Evolutionary conservation across 2,329 filamentous ascomycete genomes (phyloP).

Genomic region (Fusarium pseudograminearum): DNA sequence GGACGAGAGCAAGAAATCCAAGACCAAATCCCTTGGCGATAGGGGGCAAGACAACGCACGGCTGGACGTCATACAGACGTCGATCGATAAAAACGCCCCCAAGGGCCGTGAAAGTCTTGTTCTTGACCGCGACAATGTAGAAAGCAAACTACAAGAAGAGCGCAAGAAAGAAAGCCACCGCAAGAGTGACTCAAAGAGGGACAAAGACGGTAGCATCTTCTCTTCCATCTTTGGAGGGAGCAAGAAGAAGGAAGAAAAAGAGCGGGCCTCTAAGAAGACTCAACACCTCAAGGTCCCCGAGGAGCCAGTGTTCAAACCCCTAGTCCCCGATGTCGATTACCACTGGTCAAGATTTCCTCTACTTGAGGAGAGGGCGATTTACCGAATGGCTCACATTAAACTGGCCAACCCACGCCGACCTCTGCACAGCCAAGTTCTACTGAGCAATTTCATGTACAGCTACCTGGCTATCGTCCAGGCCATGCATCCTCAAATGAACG

Average conservation of each 20-base stretch:
- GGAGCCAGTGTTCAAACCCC: conserved; percentile 76
- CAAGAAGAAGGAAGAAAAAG: conserved; percentile 87
- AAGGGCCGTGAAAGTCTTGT: conserved; percentile 85
- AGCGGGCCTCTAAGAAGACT: conserved; percentile 78
- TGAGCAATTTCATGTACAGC: conserved; percentile 99
- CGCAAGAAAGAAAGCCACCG: conserved; percentile 82
- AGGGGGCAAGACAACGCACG: conserved; percentile 81
- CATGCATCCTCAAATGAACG: conserved; percentile 96
- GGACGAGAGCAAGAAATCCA: conserved; percentile 74
- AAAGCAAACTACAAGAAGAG: conserved; percentile 81
- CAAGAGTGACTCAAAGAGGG: conserved; percentile 85
- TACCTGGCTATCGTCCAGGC: conserved; percentile 98
- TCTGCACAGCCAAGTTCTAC: conserved; percentile 90
- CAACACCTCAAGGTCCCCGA: conserved; percentile 82
- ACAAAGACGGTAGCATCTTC: conserved; percentile 93
- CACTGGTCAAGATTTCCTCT: conserved; percentile 97
- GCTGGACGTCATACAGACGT: conserved; percentile 87
- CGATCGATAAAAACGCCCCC: conserved; percentile 76
- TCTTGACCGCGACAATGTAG: conserved; percentile 80
- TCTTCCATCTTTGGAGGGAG: conserved; percentile 91
- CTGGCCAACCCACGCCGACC: conserved; percentile 95
- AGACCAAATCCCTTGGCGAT: conserved; percentile 68
- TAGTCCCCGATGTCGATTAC: conserved; percentile 92
- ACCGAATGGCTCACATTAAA: conserved; percentile 98
- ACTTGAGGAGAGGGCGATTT: conserved; percentile 94